Evolutionary conservation across 805 yeast genomes (phyloP).

Genomic region (Spencermartinsiella europaea): DNA sequence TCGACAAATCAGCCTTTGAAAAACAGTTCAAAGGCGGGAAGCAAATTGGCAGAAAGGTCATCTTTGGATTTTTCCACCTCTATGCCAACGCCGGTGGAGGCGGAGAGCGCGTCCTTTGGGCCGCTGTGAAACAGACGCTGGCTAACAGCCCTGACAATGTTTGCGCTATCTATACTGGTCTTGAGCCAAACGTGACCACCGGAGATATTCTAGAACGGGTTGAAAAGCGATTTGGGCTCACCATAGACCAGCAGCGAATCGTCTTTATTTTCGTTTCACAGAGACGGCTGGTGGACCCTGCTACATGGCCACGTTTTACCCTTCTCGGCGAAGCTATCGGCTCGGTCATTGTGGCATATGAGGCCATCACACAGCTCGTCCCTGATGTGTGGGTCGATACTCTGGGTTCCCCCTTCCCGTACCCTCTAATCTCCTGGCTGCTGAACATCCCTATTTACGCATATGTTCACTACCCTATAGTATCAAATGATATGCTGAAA

Average conservation of each 20-base stretch:
- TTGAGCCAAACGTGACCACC: slow-evolving; percentile 24
- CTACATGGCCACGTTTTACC: slow-evolving; percentile 74
- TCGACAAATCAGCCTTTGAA: slow-evolving; percentile 11
- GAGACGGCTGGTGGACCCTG: slow-evolving; percentile 60
- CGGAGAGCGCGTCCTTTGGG: slow-evolving; percentile 96
- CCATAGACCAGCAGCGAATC: slow-evolving; percentile 46
- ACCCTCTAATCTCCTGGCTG: slow-evolving; percentile 54
- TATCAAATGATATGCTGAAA: slow-evolving; percentile 80
- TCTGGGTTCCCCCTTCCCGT: slow-evolving; percentile 87
- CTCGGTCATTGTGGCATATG: slow-evolving; percentile 58
- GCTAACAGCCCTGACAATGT: slow-evolving; percentile 43
- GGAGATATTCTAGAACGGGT: slow-evolving; percentile 41
- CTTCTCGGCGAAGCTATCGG: slow-evolving; percentile 86
- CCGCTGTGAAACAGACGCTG: slow-evolving; percentile 73
- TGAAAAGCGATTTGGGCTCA: slow-evolving; percentile 45
- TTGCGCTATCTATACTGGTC: slow-evolving; percentile 67
- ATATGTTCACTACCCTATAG: slow-evolving; percentile 92
- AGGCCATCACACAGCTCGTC: slow-evolving; percentile 57
- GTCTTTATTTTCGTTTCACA: slow-evolving; percentile 56
- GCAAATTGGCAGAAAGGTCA: slow-evolving; percentile 32
- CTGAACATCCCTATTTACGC: slow-evolving; percentile 72
- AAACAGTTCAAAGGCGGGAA: slow-evolving; percentile 14
- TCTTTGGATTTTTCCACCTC: slow-evolving; percentile 92
- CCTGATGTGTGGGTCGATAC: slow-evolving; percentile 96
- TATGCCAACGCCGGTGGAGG: slow-evolving; percentile 97